Percentiles rank a stretch among this genome's conserved stretches.
Conservation (phyloP, 208 protist genomes). For the Naegleria fowleri region DNA sequence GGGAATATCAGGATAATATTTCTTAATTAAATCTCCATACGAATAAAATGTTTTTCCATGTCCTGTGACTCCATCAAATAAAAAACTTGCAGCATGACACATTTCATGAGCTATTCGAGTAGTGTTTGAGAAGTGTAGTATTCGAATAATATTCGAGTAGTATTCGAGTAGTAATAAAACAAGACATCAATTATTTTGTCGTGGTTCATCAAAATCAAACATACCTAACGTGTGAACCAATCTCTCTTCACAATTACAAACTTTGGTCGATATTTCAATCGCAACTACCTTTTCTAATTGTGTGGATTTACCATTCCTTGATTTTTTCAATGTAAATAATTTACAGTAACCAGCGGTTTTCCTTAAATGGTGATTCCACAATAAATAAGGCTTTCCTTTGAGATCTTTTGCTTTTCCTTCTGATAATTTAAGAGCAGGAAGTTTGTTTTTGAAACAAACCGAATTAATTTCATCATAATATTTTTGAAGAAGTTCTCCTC, state of each 20-base stretch:
- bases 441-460: neutral
- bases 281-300: neutral
- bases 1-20: neutral
- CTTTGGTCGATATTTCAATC: neutral
- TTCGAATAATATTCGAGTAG: too few species aligned
- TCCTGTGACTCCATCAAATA: neutral
- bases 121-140: too few species aligned
- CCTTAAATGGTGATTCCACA: neutral
- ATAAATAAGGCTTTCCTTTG: neutral
- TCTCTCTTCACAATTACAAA: neutral
- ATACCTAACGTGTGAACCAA: neutral
- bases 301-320: too few species aligned
- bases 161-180: too few species aligned
- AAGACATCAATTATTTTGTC: too few species aligned
- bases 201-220: too few species aligned
- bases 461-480: conserved; percentile 4
- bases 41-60: conserved; percentile 10
- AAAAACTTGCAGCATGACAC: conserved; percentile 16
- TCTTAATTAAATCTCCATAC: neutral
- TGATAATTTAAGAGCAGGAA: neutral
- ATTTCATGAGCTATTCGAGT: conserved; percentile 18
- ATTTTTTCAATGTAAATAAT: neutral
- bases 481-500: neutral
- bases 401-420: neutral
- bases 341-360: neutral